A percentile compares a stretch with the other conserved stretches of the same genome.
Conservation (phyloP, 768 basidiomycete genomes). For the Cystobasidium tubakii region DNA sequence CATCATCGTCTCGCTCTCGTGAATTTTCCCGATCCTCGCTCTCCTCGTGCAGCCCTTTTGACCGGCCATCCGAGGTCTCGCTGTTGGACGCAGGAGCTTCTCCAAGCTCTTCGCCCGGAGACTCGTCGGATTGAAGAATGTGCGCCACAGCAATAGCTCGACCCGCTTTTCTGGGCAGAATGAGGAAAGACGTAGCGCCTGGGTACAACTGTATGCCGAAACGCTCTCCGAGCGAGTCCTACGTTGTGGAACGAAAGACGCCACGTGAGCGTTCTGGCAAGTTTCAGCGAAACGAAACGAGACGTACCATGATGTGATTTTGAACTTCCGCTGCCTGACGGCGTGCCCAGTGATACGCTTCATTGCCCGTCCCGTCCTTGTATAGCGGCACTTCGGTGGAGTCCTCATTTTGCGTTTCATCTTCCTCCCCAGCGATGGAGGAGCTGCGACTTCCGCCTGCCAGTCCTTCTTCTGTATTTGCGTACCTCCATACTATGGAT, state of each 20-base stretch:
- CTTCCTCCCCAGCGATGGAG: not conserved
- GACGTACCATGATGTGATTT: slow-evolving; percentile 56
- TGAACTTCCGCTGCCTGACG: slow-evolving; percentile 84
- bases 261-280: not conserved
- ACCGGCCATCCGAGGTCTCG: not conserved
- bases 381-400: slow-evolving; percentile 7
- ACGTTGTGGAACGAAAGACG: slow-evolving; percentile 3
- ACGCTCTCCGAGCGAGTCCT: slow-evolving; percentile 32
- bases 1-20: not conserved
- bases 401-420: not conserved
- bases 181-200: slow-evolving; percentile 32
- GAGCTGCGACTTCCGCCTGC: slow-evolving; percentile 6
- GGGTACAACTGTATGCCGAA: slow-evolving; percentile 26
- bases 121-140: slow-evolving; percentile 31
- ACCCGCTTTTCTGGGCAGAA: slow-evolving; percentile 31
- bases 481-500: slow-evolving; percentile 78
- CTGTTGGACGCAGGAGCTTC: not conserved
- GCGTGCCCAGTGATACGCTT: slow-evolving; percentile 72
- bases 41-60: not conserved
- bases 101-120: slow-evolving; percentile 1
- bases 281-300: not conserved
- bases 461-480: slow-evolving; percentile 55
- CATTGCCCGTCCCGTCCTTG: slow-evolving; percentile 43
- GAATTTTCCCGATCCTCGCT: not conserved
- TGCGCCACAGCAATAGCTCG: slow-evolving; percentile 30